Evolutionary conservation across 1,139 yeast species (phyloP), one percentile per base, ranked within the genome.

Genomic region (Lodderomyces elongisporus): DNA sequence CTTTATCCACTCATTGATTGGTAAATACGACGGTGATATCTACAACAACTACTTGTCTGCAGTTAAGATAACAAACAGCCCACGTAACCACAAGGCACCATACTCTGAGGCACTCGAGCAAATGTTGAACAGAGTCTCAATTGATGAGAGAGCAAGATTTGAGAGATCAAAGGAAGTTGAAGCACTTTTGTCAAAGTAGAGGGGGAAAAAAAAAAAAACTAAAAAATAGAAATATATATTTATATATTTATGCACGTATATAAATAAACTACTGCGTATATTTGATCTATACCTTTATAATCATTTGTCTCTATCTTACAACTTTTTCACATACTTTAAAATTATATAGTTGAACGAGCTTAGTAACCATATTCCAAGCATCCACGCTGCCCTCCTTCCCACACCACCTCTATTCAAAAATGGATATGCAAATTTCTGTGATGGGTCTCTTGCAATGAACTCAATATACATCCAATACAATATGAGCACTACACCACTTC

Each of bases 1-100:
- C 64, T 74, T 83, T 62, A 73, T 89, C 55, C 85, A 88, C 62
- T 77, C 96, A 2, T 81, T 95, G 22, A 73, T 89, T 43, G 97
- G 96, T 42, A 72, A 69, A 49, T 83, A 74, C 59, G 79, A 85
- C 51, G 97, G 97, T 45, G 83, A 88, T 56, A 79, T 85, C 37
- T 89, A 88, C 66, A 80, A 79, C 56, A 78, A 85, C 59, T 88
- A 88, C 58, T 77, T 77, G 53, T 55, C 51, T 25, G 58, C 58
- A 33, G 77, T 75, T 40, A 74, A 74, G 48, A 63, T 58, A 34
- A 60, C 61, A 32, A 77, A 77, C 54, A 74, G 78, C 38, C 74
- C 77, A 23, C 61, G 66, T 22, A 59, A 66, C 17, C 67, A 75
- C 34, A 77, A 77, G 49, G 83, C 87, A 25, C 77, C 81, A 27